These are phyloP conservation scores for Nakaseomyces sp. DNA, from an alignment of 1,139 yeast species.

Conservation along the genomic window DNA sequence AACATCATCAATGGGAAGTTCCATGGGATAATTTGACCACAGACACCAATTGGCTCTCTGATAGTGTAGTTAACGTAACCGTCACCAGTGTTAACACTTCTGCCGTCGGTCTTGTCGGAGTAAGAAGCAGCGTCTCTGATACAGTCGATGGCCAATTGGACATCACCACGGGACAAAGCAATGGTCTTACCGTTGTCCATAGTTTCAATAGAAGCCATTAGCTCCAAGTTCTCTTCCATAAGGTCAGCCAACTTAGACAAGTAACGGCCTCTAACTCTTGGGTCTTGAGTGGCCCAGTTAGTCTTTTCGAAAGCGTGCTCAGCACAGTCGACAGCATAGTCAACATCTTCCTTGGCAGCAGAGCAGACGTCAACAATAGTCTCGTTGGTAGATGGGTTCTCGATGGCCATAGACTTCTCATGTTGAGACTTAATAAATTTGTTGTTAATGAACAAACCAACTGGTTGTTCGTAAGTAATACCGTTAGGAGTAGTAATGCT, in stretches of 20 bases:
- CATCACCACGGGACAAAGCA: conserved; percentile 42
- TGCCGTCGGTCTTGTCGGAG: conserved; percentile 73
- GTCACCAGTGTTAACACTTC: conserved; percentile 54
- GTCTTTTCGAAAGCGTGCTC: conserved; percentile 44
- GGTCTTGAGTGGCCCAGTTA: conserved; percentile 37
- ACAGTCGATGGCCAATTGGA: conserved; percentile 46
- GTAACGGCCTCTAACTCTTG: conserved; percentile 38
- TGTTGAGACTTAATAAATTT: conserved; percentile 57
- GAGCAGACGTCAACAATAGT: conserved; percentile 52
- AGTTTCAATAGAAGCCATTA: conserved; percentile 49
- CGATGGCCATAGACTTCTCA: conserved; percentile 55
- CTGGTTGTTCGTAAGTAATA: conserved; percentile 50
- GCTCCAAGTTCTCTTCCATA: conserved; percentile 40
- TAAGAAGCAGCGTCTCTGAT: conserved; percentile 73
- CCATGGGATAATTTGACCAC: conserved; percentile 89
- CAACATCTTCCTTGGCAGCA: conserved; percentile 47
- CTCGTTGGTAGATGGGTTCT: conserved; percentile 57
- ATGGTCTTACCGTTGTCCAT: conserved; percentile 55
- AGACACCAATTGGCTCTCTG: conserved; percentile 75
- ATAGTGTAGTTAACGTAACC: conserved; percentile 53
- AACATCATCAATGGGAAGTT: conserved; percentile 78
- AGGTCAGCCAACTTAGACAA: conserved; percentile 46
- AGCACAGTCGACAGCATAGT: conserved; percentile 55
- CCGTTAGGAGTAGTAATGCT: conserved; percentile 52
- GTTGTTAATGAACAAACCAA: conserved; percentile 76